Conservation (phyloP, 2,329 filamentous ascomycete species). For the Endocalyx cinctus region DNA sequence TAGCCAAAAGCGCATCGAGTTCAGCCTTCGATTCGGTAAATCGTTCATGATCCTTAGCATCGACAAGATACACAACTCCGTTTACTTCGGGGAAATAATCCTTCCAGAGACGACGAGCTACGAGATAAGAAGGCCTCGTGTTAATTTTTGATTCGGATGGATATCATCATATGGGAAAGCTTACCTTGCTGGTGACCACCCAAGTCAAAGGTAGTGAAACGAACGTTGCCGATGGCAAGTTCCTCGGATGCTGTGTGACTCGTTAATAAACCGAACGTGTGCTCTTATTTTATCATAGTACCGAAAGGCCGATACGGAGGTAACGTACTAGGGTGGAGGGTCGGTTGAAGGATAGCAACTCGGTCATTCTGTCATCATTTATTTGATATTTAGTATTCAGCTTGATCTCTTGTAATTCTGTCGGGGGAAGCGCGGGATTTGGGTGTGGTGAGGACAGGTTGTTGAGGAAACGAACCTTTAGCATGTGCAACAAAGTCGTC, state of each 20-base stretch:
- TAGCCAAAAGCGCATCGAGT: constrained; percentile 88
- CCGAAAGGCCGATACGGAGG: no score
- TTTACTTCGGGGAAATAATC: constrained; percentile 96
- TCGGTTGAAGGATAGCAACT: constrained; percentile 85
- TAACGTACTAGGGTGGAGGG: constrained; percentile 84
- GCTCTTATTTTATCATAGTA: constrained; percentile 3
- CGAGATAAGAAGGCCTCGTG: neutral
- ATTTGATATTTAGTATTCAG: no score
- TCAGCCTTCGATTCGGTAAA: constrained; percentile 93
- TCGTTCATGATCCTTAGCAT: constrained; percentile 95
- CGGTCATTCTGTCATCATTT: constrained; percentile 67
- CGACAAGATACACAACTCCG: constrained; percentile 96
- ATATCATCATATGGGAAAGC: constrained; percentile 11
- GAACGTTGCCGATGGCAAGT: constrained; percentile 85
- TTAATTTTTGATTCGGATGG: neutral
- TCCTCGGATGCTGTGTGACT: constrained; percentile 70
- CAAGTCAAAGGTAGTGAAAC: constrained; percentile 91
- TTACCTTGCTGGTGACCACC: constrained; percentile 88
- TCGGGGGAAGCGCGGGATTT: constrained; percentile 1
- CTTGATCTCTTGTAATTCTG: constrained; percentile 1
- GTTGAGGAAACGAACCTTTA: constrained; percentile 63
- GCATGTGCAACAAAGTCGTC: constrained; percentile 89
- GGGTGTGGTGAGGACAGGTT: constrained; percentile 2
- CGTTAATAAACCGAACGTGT: constrained; percentile 21
- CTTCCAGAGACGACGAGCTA: constrained; percentile 89